Evolutionary conservation across 352 stramenopile genomes (phyloP).

Genomic region (Globisporangium ultimum): DNA sequence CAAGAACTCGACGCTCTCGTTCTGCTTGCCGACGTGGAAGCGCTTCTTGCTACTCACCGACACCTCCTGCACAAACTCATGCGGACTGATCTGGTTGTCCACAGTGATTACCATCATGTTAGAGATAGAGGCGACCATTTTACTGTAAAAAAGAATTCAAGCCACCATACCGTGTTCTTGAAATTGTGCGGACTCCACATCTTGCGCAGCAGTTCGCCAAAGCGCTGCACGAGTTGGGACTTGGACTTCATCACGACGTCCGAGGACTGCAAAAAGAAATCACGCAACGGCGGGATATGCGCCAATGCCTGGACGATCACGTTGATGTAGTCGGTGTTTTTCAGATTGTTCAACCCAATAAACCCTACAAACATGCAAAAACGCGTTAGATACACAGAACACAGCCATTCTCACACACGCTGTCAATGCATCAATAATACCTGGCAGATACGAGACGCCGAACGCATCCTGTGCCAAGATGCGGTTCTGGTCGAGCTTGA

Average conservation of each 20-base stretch:
- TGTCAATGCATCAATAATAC: conserved; percentile 6
- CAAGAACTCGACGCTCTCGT: conserved; percentile 96
- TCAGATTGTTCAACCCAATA: conserved; percentile 97
- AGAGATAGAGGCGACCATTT: too few relatives aligned
- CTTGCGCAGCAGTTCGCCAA: conserved; percentile 96
- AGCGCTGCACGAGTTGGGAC: conserved; percentile 87
- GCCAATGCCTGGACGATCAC: conserved; percentile 95
- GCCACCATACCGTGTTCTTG: conserved; percentile 90
- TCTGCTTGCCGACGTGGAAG: conserved; percentile 94
- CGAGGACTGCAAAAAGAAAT: conserved; percentile 92
- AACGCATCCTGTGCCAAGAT: conserved; percentile 94
- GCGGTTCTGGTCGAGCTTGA: conserved; percentile 89
- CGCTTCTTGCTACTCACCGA: conserved; percentile 94
- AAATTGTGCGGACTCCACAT: conserved; percentile 98
- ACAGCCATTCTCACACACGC: background rate
- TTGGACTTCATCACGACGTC: conserved; percentile 56
- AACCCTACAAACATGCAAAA: conserved; percentile 65
- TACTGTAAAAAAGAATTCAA: background rate
- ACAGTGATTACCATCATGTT: background rate
- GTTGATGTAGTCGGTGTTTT: conserved; percentile 98
- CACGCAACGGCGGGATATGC: conserved; percentile 92
- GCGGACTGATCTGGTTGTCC: conserved; percentile 81
- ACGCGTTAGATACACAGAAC: conserved; percentile 3
- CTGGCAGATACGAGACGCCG: conserved; percentile 94
- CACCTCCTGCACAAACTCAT: conserved; percentile 97